These are phyloP conservation scores for Eutrema heterophyllum DNA, from an alignment of 345 rosid species.

Conservation along the genomic window DNA sequence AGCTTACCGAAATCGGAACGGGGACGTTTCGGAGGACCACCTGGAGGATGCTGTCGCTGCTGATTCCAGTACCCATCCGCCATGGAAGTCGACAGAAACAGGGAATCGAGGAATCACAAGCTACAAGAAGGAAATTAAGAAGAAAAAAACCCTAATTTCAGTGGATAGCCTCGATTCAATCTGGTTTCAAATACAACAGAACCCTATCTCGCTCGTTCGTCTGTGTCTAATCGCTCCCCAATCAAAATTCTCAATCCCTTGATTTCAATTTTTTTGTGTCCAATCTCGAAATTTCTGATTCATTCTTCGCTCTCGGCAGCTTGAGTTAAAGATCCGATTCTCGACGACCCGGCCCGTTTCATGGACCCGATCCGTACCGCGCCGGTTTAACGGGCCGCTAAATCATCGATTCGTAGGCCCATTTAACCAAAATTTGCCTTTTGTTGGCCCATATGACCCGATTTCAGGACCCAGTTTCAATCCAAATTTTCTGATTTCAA, in stretches of 20 bases:
- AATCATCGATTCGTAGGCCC: background rate
- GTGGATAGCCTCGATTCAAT: background rate
- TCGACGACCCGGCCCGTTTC: constrained; percentile 15
- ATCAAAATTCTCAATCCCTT: background rate
- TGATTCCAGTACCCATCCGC: constrained; percentile 77
- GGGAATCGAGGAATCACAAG: background rate
- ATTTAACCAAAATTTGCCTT: background rate
- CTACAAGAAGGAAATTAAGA: background rate
- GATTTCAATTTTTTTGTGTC: background rate
- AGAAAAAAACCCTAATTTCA: constrained; percentile 10
- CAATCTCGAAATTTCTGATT: constrained; percentile 4
- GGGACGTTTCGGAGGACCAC: constrained; percentile 53
- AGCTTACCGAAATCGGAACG: constrained; percentile 59
- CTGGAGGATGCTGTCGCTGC: constrained; percentile 41
- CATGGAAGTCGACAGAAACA: constrained; percentile 34
- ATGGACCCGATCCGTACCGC: background rate
- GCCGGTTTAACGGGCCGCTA: background rate
- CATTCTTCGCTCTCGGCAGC: background rate
- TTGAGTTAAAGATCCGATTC: constrained; percentile 6
- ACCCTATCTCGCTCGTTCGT: constrained; percentile 2
- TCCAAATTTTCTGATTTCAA: background rate
- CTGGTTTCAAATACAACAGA: background rate
- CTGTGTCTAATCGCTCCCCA: background rate
- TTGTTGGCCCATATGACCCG: background rate
- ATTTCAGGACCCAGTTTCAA: background rate